These are phyloP conservation scores for Stagonosporopsis cucurbitacearum DNA, from an alignment of 2,329 filamentous ascomycete genomes.

Conservation along the genomic window DNA sequence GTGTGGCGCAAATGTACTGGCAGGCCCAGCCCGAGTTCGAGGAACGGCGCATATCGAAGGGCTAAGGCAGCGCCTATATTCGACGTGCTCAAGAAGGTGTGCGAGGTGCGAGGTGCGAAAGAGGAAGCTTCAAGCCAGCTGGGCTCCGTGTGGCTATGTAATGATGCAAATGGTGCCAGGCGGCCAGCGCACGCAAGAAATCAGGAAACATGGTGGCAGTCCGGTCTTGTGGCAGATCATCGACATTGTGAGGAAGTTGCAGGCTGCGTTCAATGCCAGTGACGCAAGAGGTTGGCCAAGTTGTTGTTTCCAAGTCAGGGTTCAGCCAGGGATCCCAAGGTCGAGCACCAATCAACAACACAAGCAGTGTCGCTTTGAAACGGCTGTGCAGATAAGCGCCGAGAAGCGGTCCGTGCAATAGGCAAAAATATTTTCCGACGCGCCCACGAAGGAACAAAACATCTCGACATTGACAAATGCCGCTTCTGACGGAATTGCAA, in stretches of 20 bases:
- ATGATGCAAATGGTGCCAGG: conserved; percentile 18
- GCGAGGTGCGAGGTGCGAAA: conserved; percentile 20
- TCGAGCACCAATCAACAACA: conserved; percentile 24
- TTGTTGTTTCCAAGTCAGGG: conserved; percentile 27
- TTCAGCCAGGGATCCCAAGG: conserved; percentile 18
- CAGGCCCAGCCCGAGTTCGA: conserved; percentile 20
- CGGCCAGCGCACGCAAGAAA: conserved; percentile 22
- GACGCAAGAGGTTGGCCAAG: conserved; percentile 29
- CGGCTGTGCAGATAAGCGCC: not conserved
- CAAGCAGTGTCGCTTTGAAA: not conserved
- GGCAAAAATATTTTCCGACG: not conserved
- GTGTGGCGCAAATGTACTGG: conserved; percentile 28
- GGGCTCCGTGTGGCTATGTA: conserved; percentile 21
- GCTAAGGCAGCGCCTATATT: too few species aligned
- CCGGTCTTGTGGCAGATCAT: conserved; percentile 20
- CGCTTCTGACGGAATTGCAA: too few species aligned
- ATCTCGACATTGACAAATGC: too few species aligned
- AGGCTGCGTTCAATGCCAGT: conserved; percentile 25
- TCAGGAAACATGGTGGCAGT: conserved; percentile 28
- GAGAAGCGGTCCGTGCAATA: too few species aligned
- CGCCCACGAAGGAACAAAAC: too few species aligned
- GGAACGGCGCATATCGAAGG: conserved; percentile 27
- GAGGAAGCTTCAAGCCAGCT: conserved; percentile 22
- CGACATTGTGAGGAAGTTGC: conserved; percentile 33
- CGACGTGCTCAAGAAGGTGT: too few species aligned